phyloP scores from a whole-genome alignment of 2,329 filamentous ascomycete genomes.

The Aureobasidium zeae region DNA sequence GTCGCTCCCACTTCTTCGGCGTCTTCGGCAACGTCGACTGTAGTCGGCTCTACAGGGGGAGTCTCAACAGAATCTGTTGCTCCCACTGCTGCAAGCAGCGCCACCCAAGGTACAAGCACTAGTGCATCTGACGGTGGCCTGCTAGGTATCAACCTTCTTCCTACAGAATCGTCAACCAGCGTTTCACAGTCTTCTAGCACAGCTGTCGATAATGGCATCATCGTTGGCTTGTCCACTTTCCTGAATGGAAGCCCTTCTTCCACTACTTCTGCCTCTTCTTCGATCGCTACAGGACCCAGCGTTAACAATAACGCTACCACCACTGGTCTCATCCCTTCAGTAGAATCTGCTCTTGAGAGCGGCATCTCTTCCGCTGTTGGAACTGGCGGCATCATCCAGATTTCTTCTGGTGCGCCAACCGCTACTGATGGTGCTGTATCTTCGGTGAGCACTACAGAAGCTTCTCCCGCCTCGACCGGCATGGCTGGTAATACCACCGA shows the following conservation, averaged over 20 bases:
- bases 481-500: slow-evolving; percentile 5
- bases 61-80: not conserved
- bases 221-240: slow-evolving; percentile 28
- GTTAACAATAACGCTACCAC: not conserved
- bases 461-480: slow-evolving; percentile 3
- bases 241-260: slow-evolving; percentile 19
- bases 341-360: slow-evolving; percentile 2
- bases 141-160: slow-evolving; percentile 21
- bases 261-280: slow-evolving; percentile 11
- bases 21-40: not conserved
- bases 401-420: slow-evolving; percentile 14
- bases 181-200: slow-evolving; percentile 10
- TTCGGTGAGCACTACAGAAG: slow-evolving; percentile 8
- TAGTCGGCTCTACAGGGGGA: slow-evolving; percentile 10
- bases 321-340: slow-evolving; percentile 14
- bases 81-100: slow-evolving; percentile 1
- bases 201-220: slow-evolving; percentile 21
- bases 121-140: slow-evolving; percentile 18
- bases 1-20: slow-evolving; percentile 2
- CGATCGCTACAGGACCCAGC: not conserved
- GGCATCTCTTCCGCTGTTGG: slow-evolving; percentile 19
- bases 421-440: slow-evolving; percentile 23
- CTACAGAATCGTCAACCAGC: slow-evolving; percentile 17
- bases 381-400: slow-evolving; percentile 14
- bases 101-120: not conserved